Evolutionary conservation across 225 moss, liverwort and hornwort species (phyloP).

Genomic region (Rhytidiadelphus loreus): DNA sequence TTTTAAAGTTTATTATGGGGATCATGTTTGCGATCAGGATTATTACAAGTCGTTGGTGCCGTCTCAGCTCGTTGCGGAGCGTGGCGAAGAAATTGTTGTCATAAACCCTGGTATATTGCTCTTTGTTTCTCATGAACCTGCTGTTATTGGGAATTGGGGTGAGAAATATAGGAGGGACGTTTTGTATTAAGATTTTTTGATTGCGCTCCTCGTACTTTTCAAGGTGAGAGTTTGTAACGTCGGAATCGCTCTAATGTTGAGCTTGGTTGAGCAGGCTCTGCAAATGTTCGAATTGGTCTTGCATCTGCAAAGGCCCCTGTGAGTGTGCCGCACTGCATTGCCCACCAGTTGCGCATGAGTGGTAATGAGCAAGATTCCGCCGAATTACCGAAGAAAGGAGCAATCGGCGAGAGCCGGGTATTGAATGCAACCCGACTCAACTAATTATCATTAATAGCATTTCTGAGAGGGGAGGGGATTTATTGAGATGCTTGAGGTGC

Average conservation of each 20-base stretch:
- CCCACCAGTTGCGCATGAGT: slow-evolving; percentile 44
- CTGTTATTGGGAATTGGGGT: neutral
- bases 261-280: slow-evolving; percentile 64
- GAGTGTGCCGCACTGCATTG: slow-evolving; percentile 86
- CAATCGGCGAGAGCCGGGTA: slow-evolving; percentile 67
- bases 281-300: slow-evolving; percentile 76
- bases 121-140: neutral
- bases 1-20: neutral
- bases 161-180: neutral
- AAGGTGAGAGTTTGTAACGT: neutral
- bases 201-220: neutral
- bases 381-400: slow-evolving; percentile 58
- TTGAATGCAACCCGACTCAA: neutral
- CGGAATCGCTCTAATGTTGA: neutral
- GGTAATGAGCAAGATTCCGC: slow-evolving; percentile 20
- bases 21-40: slow-evolving; percentile 28
- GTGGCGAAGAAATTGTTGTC: slow-evolving; percentile 56
- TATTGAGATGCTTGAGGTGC: neutral
- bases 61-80: slow-evolving; percentile 59
- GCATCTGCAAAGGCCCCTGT: slow-evolving; percentile 66
- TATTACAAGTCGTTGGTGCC: slow-evolving; percentile 60
- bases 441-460: neutral
- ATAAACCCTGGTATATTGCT: slow-evolving; percentile 47
- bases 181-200: neutral
- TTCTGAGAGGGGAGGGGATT: neutral